Evolutionary conservation across 306 rosid genomes (phyloP), one percentile per base, ranked within the genome.

Genomic region (Quercus cerris): DNA sequence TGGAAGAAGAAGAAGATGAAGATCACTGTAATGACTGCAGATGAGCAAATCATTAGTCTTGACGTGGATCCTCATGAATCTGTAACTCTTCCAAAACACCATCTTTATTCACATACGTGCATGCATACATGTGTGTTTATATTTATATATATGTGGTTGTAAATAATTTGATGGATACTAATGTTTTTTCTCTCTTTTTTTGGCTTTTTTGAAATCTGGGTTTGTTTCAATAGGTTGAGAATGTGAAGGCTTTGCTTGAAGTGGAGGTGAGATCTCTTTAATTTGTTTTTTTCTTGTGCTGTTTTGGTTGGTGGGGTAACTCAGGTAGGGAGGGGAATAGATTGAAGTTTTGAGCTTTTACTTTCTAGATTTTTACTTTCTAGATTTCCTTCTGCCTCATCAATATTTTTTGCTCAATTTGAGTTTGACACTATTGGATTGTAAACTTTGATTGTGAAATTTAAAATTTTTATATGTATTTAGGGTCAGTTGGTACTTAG

Each of bases 51-150:
- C 76, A 79, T 94, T 81, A 52, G 83, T 8, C 78, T 94, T 67
- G 99, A 93, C 75, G 97, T 94, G 58, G 99, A 94, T 89, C 88
- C 97, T 67, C 85, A 94, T 28, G 99, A 94, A 89, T 87, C 99
- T 81, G 99, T 94, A 90, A 80, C 56, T 33, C 81, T 82, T 82
- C 84, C 54, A 75, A 64, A 3, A 63, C 80, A 64, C 68, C 1
- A 46, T 67, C 72, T 67, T 67, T 19, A 1, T 33, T 6, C 17
- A 18, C 72, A 33, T 35, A 10, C 23, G 72, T 35, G 35, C 51
- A 33, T 31, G 20, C 72, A 19, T 20, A 13, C 38, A 1, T 18
- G 70, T 5, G 31, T 12, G 18, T 27, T 17, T 6, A 8, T 31
- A 13, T 31, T 4, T 31, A 44, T 31, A 33, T 1, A n/a, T 0